These are phyloP conservation scores for Scheffersomyces titani DNA, from an alignment of 1,139 yeast genomes.

Conservation along the genomic window DNA sequence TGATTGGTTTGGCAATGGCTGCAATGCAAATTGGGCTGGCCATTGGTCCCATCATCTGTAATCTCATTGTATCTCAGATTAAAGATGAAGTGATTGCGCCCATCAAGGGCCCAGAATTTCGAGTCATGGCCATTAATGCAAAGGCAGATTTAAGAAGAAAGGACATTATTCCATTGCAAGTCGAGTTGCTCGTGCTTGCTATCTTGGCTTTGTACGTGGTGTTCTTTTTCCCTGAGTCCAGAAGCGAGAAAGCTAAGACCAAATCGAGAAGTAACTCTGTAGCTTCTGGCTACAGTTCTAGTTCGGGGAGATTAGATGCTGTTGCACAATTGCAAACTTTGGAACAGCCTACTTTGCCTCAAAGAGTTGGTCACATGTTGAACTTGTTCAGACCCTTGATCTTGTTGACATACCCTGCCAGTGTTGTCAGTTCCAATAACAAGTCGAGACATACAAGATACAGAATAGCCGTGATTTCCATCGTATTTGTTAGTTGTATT, in stretches of 20 bases:
- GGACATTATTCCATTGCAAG: background rate
- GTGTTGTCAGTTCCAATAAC: background rate
- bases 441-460: background rate
- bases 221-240: slow-evolving; percentile 1
- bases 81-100: background rate
- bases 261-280: slow-evolving; percentile 1
- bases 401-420: slow-evolving; percentile 2
- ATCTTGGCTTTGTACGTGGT: background rate
- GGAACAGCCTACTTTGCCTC: background rate
- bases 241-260: slow-evolving; percentile 1
- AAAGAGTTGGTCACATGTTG: background rate
- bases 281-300: background rate
- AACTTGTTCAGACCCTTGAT: slow-evolving; percentile 1
- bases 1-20: slow-evolving; percentile 9
- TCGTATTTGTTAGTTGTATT: background rate
- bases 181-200: background rate
- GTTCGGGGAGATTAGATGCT: background rate
- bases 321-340: background rate
- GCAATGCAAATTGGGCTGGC: slow-evolving; percentile 8
- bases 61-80: slow-evolving; percentile 1
- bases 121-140: background rate
- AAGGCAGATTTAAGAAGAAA: background rate
- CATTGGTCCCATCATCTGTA: slow-evolving; percentile 10
- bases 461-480: background rate
- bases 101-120: background rate